Evolutionary conservation across 352 stramenopile species (phyloP).

Genomic region (Phytophthora citricola): DNA sequence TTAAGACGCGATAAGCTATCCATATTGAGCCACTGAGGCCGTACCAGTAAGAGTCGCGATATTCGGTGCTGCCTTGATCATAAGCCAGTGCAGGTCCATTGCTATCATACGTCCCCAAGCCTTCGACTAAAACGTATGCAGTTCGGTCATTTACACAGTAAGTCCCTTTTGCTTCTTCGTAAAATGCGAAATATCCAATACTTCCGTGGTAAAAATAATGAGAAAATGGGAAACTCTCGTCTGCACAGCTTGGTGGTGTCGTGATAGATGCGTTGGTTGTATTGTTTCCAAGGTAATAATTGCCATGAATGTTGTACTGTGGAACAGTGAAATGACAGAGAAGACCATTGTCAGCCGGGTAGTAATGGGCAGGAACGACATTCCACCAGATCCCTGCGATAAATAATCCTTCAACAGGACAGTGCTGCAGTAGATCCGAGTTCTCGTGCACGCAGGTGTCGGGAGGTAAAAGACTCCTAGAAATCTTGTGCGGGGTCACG

Average conservation of each 20-base stretch:
- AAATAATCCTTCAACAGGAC: slow-evolving; percentile 33
- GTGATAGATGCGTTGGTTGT: slow-evolving; percentile 13
- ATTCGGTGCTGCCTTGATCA: slow-evolving; percentile 25
- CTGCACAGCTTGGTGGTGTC: slow-evolving; percentile 18
- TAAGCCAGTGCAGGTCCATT: slow-evolving; percentile 28
- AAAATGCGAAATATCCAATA: slow-evolving; percentile 38
- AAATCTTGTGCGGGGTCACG: slow-evolving; percentile 43
- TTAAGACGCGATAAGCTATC: slow-evolving; percentile 33
- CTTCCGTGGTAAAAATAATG: slow-evolving; percentile 43
- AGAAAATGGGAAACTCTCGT: slow-evolving; percentile 28
- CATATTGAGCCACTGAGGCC: slow-evolving; percentile 20
- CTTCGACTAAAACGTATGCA: slow-evolving; percentile 31
- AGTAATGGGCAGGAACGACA: slow-evolving; percentile 29
- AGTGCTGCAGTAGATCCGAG: slow-evolving; percentile 19
- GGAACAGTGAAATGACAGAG: slow-evolving; percentile 40
- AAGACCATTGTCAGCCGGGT: slow-evolving; percentile 1
- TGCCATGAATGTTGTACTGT: slow-evolving; percentile 44
- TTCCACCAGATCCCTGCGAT: slow-evolving; percentile 47
- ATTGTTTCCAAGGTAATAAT: slow-evolving; percentile 29
- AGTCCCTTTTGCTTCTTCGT: slow-evolving; percentile 34
- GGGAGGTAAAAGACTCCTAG: slow-evolving; percentile 13
- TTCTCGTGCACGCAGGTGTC: not conserved
- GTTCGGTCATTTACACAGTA: slow-evolving; percentile 39
- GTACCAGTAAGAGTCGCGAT: slow-evolving; percentile 43
- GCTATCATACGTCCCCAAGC: slow-evolving; percentile 34